phyloP scores from a whole-genome alignment of 2,329 filamentous ascomycete genomes.

The Tolypocladium nubicola region DNA sequence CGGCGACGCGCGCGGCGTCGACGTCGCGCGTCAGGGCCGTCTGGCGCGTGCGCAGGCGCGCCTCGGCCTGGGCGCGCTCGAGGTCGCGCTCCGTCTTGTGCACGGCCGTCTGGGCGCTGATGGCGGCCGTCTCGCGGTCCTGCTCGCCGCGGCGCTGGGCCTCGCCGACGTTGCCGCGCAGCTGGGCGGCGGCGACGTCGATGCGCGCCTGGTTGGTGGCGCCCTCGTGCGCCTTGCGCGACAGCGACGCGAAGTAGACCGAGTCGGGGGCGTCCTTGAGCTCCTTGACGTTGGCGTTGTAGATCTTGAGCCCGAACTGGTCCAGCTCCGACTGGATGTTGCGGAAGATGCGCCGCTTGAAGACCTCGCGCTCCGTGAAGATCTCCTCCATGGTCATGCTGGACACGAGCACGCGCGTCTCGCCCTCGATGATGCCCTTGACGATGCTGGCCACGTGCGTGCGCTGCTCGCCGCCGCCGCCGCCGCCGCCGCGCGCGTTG shows the following conservation, averaged over 20 bases:
- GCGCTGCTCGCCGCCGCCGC: conserved; percentile 18
- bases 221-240: conserved; percentile 75
- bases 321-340: conserved; percentile 72
- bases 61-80: conserved; percentile 70
- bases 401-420: conserved; percentile 72
- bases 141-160: conserved; percentile 69
- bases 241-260: conserved; percentile 75
- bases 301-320: conserved; percentile 70
- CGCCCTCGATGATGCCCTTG: conserved; percentile 83
- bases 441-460: conserved; percentile 73
- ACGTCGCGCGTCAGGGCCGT: conserved; percentile 64
- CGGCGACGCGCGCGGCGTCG: conserved; percentile 67
- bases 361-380: conserved; percentile 65
- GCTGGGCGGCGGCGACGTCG: conserved; percentile 54
- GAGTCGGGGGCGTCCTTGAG: conserved; percentile 72
- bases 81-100: conserved; percentile 76
- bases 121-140: conserved; percentile 80
- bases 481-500: conserved; percentile 12
- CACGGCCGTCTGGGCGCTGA: conserved; percentile 75
- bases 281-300: conserved; percentile 67
- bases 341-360: conserved; percentile 64
- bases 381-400: conserved; percentile 93
- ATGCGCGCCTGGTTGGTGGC: conserved; percentile 68
- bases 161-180: conserved; percentile 64
- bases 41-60: conserved; percentile 61